These are phyloP conservation scores for Lathyrus tuberosus DNA, from an alignment of 306 rosid species.

Conservation along the genomic window DNA sequence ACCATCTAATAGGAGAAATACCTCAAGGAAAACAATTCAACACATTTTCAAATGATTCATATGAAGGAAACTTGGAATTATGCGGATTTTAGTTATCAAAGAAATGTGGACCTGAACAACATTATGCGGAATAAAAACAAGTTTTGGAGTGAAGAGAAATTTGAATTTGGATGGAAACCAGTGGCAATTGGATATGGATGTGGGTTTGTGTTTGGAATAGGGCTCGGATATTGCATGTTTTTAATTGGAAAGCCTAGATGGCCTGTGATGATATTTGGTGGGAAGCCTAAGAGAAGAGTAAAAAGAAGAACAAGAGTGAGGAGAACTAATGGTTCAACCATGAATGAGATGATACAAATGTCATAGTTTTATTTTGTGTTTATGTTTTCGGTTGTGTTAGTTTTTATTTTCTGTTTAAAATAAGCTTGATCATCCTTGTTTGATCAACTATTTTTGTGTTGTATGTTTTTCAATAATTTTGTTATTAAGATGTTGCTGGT, in stretches of 20 bases:
- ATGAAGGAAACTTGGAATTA: conserved; percentile 31
- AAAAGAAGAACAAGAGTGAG: not conserved
- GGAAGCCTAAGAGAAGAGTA: not conserved
- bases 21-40: conserved; percentile 49
- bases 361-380: not conserved
- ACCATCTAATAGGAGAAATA: conserved; percentile 39
- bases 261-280: conserved; percentile 1
- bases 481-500: too few species aligned
- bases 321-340: not conserved
- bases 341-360: not conserved
- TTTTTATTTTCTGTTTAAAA: not conserved
- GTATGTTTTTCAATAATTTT: too few species aligned
- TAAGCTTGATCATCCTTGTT: too few species aligned
- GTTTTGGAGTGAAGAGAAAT: not conserved
- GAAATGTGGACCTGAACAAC: not conserved
- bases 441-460: too few species aligned
- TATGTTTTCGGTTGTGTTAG: not conserved
- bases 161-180: not conserved
- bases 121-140: too few species aligned
- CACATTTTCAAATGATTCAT: conserved; percentile 43
- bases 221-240: not conserved
- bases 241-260: conserved; percentile 18
- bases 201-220: not conserved
- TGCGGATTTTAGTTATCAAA: not conserved
- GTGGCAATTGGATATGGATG: conserved; percentile 6